Conservation (phyloP, 768 basidiomycete species). For the Royoungia palumana region DNA sequence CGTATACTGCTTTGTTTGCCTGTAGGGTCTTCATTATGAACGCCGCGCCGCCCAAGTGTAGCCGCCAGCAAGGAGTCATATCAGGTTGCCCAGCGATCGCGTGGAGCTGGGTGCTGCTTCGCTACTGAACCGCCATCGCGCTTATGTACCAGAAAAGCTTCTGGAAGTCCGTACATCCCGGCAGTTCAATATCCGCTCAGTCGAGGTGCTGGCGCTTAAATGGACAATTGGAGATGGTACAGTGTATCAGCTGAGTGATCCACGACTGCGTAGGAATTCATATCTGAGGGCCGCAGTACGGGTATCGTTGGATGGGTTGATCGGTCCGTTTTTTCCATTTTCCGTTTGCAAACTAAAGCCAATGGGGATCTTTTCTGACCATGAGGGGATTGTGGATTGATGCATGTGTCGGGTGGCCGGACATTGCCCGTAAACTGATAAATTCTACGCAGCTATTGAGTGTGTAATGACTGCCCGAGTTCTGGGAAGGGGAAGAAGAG, state of each 20-base stretch:
- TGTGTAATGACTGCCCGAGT: slow-evolving; percentile 8
- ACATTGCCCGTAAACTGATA: slow-evolving; percentile 6
- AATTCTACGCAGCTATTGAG: slow-evolving; percentile 5
- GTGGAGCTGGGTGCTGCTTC: slow-evolving; percentile 18
- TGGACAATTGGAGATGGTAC: slow-evolving; percentile 8
- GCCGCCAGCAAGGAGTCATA: slow-evolving; percentile 6
- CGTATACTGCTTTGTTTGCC: slow-evolving; percentile 9
- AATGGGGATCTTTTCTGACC: slow-evolving; percentile 7
- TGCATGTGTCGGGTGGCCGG: slow-evolving; percentile 19
- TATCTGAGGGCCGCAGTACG: slow-evolving; percentile 4
- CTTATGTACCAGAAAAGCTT: slow-evolving; percentile 16
- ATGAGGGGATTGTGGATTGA: slow-evolving; percentile 8
- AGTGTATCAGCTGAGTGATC: slow-evolving; percentile 16
- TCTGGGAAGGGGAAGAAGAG: background rate
- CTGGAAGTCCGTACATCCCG: slow-evolving; percentile 26
- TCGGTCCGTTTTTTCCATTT: background rate
- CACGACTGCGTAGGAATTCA: slow-evolving; percentile 8
- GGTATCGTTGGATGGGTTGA: slow-evolving; percentile 5
- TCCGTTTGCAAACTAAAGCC: background rate
- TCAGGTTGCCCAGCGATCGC: slow-evolving; percentile 11
- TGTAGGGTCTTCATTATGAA: slow-evolving; percentile 22
- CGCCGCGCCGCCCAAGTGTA: slow-evolving; percentile 15
- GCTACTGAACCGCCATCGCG: slow-evolving; percentile 15
- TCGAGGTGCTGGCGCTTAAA: slow-evolving; percentile 29
- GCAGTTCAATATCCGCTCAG: slow-evolving; percentile 33